Evolutionary conservation across 208 protist genomes (phyloP).

Genomic region (Trypanosomatidae sp.): DNA sequence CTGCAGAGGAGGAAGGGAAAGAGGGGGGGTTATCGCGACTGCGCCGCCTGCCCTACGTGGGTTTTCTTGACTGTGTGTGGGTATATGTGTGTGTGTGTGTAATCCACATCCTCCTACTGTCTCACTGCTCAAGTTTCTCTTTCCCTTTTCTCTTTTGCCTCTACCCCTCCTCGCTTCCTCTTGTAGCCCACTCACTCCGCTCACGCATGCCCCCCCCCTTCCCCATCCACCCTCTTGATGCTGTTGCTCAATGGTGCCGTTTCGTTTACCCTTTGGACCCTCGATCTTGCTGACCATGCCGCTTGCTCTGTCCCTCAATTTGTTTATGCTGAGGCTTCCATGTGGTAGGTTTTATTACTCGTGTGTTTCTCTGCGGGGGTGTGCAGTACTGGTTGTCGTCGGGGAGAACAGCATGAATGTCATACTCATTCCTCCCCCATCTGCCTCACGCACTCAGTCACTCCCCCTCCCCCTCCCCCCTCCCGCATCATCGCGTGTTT

Average conservation of each 20-base stretch:
- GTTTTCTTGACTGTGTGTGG: background rate
- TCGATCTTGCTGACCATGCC: no score
- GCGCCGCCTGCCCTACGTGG: no score
- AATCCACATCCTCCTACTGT: no score
- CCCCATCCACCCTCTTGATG: background rate
- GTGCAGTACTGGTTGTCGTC: background rate
- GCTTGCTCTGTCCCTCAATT: background rate
- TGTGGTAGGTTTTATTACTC: background rate
- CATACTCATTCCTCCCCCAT: background rate
- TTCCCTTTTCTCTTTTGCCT: conserved; percentile 1
- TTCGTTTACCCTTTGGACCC: no score
- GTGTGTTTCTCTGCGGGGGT: background rate
- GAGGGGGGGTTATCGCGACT: no score
- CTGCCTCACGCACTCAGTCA: background rate
- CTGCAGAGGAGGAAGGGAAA: no score
- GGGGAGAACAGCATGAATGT: background rate
- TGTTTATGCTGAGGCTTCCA: background rate
- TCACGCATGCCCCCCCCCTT: background rate
- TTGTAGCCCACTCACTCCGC: background rate
- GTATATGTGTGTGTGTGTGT: background rate
- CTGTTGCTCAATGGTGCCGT: background rate
- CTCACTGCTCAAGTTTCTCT: background rate
- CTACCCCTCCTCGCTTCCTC: background rate
- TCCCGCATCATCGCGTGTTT: background rate
- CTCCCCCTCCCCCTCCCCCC: background rate